Percentiles rank a stretch among this genome's conserved stretches.
These are phyloP conservation scores for Linum lewisii DNA, from an alignment of 345 rosid species.

Conservation along the genomic window DNA sequence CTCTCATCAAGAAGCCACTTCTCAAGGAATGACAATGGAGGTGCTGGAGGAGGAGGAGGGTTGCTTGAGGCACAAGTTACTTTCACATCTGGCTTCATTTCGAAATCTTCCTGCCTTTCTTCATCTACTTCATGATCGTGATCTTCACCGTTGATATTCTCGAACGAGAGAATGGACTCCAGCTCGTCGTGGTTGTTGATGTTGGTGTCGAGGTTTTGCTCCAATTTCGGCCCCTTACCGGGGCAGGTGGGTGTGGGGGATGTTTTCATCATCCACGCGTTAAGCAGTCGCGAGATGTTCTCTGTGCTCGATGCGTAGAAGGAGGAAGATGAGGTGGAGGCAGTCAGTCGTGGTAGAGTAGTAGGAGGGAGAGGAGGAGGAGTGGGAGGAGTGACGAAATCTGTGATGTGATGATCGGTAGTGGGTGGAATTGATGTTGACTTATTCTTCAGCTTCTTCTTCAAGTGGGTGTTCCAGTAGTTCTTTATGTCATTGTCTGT, in stretches of 20 bases:
- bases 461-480: constrained; percentile 98
- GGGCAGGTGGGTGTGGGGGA: too few relatives aligned
- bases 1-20: constrained; percentile 91
- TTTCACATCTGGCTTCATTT: constrained; percentile 2
- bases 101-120: too few relatives aligned
- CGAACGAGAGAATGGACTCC: constrained; percentile 49
- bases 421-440: constrained; percentile 24
- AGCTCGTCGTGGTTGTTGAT: constrained; percentile 34
- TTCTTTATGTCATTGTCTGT: constrained; percentile 96
- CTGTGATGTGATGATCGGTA: neutral
- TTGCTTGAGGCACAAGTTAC: neutral
- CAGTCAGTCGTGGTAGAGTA: too few relatives aligned
- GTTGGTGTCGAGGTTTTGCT: neutral
- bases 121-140: neutral
- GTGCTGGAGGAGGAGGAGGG: constrained; percentile 7
- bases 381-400: neutral
- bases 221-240: too few relatives aligned
- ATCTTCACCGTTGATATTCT: constrained; percentile 24
- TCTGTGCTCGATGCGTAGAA: constrained; percentile 89
- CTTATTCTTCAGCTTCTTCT: constrained; percentile 77
- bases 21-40: constrained; percentile 80
- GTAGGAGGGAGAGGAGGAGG: constrained; percentile 8
- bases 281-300: constrained; percentile 82
- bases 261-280: constrained; percentile 63
- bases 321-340: constrained; percentile 13